These are phyloP conservation scores for Mitragyna speciosa DNA, from an alignment of 257 asterid genomes.

Conservation along the genomic window DNA sequence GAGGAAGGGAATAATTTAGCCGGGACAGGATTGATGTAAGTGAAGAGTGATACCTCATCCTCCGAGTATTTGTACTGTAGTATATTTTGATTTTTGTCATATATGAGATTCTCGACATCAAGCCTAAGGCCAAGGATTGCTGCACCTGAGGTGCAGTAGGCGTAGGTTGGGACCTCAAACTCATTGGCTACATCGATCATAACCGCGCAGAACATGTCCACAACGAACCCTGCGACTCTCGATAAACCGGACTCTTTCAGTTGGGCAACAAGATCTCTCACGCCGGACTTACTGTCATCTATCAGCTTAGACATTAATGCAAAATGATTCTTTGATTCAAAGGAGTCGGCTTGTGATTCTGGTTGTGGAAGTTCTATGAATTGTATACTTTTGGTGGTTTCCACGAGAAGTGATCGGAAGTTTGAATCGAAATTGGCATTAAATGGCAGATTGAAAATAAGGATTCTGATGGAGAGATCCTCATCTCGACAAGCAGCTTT, in stretches of 20 bases:
- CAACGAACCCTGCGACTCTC: slow-evolving; percentile 34
- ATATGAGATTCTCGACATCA: neutral
- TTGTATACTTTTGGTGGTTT: too few species aligned
- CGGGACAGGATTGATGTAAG: slow-evolving; percentile 11
- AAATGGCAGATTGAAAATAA: too few species aligned
- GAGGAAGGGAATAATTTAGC: slow-evolving; percentile 5
- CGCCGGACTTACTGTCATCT: too few species aligned
- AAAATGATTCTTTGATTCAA: too few species aligned
- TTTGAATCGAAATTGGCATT: too few species aligned
- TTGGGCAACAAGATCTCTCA: too few species aligned
- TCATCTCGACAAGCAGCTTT: too few species aligned
- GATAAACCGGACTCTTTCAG: slow-evolving; percentile 11
- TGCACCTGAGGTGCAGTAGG: slow-evolving; percentile 53
- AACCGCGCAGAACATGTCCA: slow-evolving; percentile 57
- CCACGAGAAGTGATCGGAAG: too few species aligned
- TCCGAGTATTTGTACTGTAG: neutral
- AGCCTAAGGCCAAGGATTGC: slow-evolving; percentile 13
- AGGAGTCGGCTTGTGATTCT: too few species aligned
- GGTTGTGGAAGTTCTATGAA: too few species aligned
- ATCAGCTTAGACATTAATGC: too few species aligned
- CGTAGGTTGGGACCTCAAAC: slow-evolving; percentile 39
- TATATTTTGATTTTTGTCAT: neutral
- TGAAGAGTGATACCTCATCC: neutral
- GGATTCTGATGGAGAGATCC: too few species aligned
- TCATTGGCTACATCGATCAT: slow-evolving; percentile 55